Conservation (phyloP, 1,284 basidiomycete species). For the Sanghuangporus baumii region DNA sequence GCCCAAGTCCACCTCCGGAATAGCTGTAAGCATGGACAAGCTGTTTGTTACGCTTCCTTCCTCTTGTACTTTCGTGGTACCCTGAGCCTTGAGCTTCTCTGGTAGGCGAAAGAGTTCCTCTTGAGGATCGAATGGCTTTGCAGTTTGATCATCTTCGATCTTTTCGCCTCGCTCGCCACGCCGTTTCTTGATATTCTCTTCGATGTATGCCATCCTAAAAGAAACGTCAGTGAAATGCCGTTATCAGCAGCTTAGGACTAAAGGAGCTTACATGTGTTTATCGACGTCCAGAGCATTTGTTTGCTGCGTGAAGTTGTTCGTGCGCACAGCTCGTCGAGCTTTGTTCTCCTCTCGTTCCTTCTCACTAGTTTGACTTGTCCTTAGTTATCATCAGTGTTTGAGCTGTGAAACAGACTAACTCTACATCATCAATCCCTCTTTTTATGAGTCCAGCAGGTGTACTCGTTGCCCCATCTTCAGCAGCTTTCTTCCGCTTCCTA, state of each 20-base stretch:
- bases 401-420: slow-evolving; percentile 38
- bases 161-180: slow-evolving; percentile 48
- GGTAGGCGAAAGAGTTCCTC: slow-evolving; percentile 80
- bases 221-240: neutral
- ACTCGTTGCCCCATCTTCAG: slow-evolving; percentile 39
- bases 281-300: slow-evolving; percentile 95
- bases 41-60: slow-evolving; percentile 93
- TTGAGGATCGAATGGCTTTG: slow-evolving; percentile 55
- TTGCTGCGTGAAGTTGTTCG: slow-evolving; percentile 95
- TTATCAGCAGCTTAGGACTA: neutral
- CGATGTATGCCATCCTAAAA: slow-evolving; percentile 94
- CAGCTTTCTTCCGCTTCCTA: slow-evolving; percentile 63
- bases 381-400: slow-evolving; percentile 13
- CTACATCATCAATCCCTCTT: slow-evolving; percentile 44
- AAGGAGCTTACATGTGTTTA: slow-evolving; percentile 85
- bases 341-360: slow-evolving; percentile 62
- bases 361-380: slow-evolving; percentile 34
- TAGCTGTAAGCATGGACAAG: slow-evolving; percentile 90
- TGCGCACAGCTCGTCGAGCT: slow-evolving; percentile 69
- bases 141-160: slow-evolving; percentile 33
- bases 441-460: slow-evolving; percentile 41
- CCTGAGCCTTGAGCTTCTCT: slow-evolving; percentile 57
- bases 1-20: slow-evolving; percentile 95
- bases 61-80: slow-evolving; percentile 43
- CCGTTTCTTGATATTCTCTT: slow-evolving; percentile 85